Evolutionary conservation across 345 rosid genomes (phyloP), one percentile per base, ranked within the genome.

Genomic region (Eucalyptus cloeziana): DNA sequence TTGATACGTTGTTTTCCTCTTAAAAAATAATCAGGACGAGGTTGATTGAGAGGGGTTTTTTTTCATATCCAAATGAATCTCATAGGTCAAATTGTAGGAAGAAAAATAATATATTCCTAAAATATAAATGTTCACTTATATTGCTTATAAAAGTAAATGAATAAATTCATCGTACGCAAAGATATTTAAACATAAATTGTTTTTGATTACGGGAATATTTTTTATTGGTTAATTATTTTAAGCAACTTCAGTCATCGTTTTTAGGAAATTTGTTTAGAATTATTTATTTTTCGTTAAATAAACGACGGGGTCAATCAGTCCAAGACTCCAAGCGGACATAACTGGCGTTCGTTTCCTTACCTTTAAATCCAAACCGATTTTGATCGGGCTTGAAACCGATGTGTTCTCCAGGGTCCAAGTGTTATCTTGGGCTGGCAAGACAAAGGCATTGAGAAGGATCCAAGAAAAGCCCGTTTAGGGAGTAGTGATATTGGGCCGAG

Each of bases 161-260:
- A 62, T 0, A n/a, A 64, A 64, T 52, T 19, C 10, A 1, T 19
- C 0, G 4, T 7, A 52, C 24, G 0, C 24, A 52, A 19, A 52
- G 24, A 52, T 52, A 52, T 0, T 19, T 52, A 52, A 52, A 52
- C 56, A 52, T 19, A 52, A 52, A 52, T 19, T 52, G 24, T 52
- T 19, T 0, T 52, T 7, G 2, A 52, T 19, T 19, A 52, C 0
- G 5, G 13, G 0, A 64, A 0, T 30, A 13, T 30, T 64, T 30
- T 64, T 67, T 8, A 64, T n/a, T 67, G 8, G 6, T 17, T 67
- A 31, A 67, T 67, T 15, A 31, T 8, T n/a, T 67, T 4, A 15
- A 67, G 76, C 1, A 16, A 0, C 11, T 7, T 31, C 5, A 2
- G 17, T 67, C 40, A 14, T 15, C 11, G 5, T 67, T 67, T 67